Conservation (phyloP, 345 rosid genomes). For the Aethionema arabicum region DNA sequence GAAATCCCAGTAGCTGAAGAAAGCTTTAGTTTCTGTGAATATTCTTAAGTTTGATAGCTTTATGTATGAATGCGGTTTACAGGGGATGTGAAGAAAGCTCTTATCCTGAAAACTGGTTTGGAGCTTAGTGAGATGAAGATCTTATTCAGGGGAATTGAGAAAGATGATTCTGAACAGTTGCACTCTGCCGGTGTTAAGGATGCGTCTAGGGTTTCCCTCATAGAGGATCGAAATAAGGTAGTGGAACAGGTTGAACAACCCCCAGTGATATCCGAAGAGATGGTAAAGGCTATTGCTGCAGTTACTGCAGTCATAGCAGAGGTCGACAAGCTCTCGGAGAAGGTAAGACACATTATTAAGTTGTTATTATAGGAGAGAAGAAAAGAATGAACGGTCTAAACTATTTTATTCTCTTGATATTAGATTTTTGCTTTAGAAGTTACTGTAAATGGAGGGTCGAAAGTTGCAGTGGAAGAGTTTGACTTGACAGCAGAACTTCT, state of each 20-base stretch:
- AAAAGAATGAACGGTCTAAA: conserved; percentile 2
- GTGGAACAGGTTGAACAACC: conserved; percentile 44
- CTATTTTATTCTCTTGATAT: neutral
- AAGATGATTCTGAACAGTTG: conserved; percentile 58
- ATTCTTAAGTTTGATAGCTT: conserved; percentile 1
- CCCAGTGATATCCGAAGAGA: conserved; percentile 38
- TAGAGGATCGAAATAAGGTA: conserved; percentile 42
- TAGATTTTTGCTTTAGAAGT: conserved; percentile 75
- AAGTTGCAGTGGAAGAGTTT: conserved; percentile 61
- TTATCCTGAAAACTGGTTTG: conserved; percentile 52
- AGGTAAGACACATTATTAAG: conserved; percentile 42
- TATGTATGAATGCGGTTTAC: conserved; percentile 19
- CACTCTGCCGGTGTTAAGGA: conserved; percentile 66
- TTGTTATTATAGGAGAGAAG: neutral
- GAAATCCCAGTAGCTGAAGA: neutral
- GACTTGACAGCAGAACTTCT: conserved; percentile 69
- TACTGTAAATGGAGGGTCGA: conserved; percentile 60
- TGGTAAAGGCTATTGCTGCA: conserved; percentile 52
- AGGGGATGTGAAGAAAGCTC: conserved; percentile 67
- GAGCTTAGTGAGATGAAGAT: conserved; percentile 48
- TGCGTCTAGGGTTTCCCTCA: conserved; percentile 58
- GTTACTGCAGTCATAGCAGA: conserved; percentile 53
- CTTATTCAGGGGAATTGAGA: conserved; percentile 80
- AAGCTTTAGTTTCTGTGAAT: neutral
- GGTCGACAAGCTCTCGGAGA: conserved; percentile 73